Base-by-base conservation (phyloP, 306 rosid species). In the Quillaja saponaria region DNA sequence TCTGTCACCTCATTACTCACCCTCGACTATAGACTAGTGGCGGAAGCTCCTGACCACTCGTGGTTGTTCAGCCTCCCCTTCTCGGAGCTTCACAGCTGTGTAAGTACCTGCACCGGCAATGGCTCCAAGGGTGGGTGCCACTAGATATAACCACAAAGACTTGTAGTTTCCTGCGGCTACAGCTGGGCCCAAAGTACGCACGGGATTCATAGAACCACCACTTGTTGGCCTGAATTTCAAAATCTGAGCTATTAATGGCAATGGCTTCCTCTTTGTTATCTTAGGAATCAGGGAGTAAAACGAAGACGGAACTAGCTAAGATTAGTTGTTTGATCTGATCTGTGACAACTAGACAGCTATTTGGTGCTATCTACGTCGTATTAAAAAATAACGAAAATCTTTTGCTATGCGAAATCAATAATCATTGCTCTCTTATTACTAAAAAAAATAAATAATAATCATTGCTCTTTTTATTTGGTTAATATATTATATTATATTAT, bases 201-300 rank as follows among this genome's bases (percentile, higher is more conserved):
- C 98, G 2, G 96, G 98, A 56, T 92, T 92, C 98, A 92, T 92
- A 0, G 98, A 88, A 52, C 83, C 98, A 3, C 96, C 96, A 17
- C 88, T 86, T 2, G 85, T 34, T 41, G 95, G 95, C 81, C 98
- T 91, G 70, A 51, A 45, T 37, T 53, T 14, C 17, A 14, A 41
- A 17, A 35, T 56, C 14, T 10, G 18, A 16, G 7, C 12, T 39
- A 39, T 8, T 39, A 12, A n/a, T n/a, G n/a, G n/a, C n/a, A n/a
- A n/a, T n/a, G n/a, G n/a, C n/a, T n/a, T n/a, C n/a, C n/a, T n/a
- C n/a, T n/a, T n/a, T n/a, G n/a, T n/a, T n/a, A n/a, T n/a, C n/a
- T n/a, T n/a, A n/a, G n/a, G n/a, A n/a, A n/a, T n/a, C n/a, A n/a
- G n/a, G n/a, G n/a, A n/a, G n/a, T n/a, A n/a, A n/a, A n/a, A n/a